Evolutionary conservation across 352 stramenopile species (phyloP), one percentile per base, ranked within the genome.

Genomic region (Phytophthora nicotianae): DNA sequence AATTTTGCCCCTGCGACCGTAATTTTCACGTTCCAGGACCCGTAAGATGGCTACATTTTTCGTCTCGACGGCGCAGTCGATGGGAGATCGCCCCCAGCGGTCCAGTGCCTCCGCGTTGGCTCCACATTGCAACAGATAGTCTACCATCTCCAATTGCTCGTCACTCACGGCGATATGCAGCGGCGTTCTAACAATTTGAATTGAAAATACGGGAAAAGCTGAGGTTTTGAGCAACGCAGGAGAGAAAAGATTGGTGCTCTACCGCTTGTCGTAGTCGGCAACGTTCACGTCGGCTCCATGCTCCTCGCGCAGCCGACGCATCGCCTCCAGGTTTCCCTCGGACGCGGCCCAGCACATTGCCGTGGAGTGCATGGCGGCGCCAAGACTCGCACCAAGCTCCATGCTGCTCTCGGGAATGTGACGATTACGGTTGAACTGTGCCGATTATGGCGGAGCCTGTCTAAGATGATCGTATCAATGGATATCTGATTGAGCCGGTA

Each of bases 221-320:
- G 5, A n/a, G 37, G n/a, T n/a, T 43, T 21, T 23, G 3, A 43
- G 37, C 6, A 0, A 23, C 26, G 23, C 3, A 33, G 43, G 14
- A 37, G 21, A 32, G 35, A 59, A 43, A 24, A n/a, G 4, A 20
- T 35, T 5, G 11, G 35, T 5, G 16, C 40, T 24, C 4, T 73
- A 93, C 85, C 85, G 75, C 48, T 84, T 86, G 64, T 93, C 81
- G 52, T 91, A 90, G 64, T 93, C 85, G n/a, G 68, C 71, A 16
- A 75, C 71, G 54, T 92, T 91, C 17, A 93, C 80, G 54, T 93
- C 78, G 5, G 69, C 81, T 19, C 79, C 83, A 60, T 88, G 77
- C n/a, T 76, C 68, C 40, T 86, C 77, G 23, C 73, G 65, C 29
- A 92, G 62, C 1, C 68, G 69, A n/a, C 77, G 70, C 61, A 93